phyloP scores from a whole-genome alignment of 768 basidiomycete species.

The Termitomyces sp. region DNA sequence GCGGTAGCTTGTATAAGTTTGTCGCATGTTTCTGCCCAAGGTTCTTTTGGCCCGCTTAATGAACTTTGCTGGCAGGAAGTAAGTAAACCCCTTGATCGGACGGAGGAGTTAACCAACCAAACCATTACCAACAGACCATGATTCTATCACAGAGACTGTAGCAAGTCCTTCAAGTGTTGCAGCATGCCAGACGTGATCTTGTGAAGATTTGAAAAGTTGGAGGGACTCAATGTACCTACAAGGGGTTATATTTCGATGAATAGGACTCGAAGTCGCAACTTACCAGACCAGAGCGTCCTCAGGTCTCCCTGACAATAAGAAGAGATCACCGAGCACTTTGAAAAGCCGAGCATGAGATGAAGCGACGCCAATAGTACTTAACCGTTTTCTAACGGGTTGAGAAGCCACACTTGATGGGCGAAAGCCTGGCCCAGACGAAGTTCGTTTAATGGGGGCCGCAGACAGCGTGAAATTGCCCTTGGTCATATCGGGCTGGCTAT shows the following conservation, averaged over 20 bases:
- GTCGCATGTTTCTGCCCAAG: conserved; percentile 76
- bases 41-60: conserved; percentile 47
- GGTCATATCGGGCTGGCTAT: conserved; percentile 53
- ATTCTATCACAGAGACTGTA: conserved; percentile 72
- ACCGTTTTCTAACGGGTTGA: conserved; percentile 51
- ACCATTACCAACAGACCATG: conserved; percentile 75
- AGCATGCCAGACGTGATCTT: conserved; percentile 87
- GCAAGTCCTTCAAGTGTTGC: conserved; percentile 83
- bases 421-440: conserved; percentile 42
- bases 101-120: conserved; percentile 41
- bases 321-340: conserved; percentile 87
- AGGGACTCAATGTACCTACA: conserved; percentile 83
- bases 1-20: conserved; percentile 59
- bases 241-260: conserved; percentile 5
- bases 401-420: conserved; percentile 49
- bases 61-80: conserved; percentile 45
- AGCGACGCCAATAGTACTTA: conserved; percentile 56
- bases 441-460: conserved; percentile 46
- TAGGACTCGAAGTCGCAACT: conserved; percentile 9
- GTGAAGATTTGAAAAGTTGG: conserved; percentile 62
- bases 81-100: conserved; percentile 7
- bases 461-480: conserved; percentile 29
- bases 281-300: conserved; percentile 82
- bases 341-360: conserved; percentile 82
- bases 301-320: conserved; percentile 78